These are phyloP conservation scores for Acanthamoeba culbertsoni DNA, from an alignment of 208 protist genomes.

Conservation along the genomic window DNA sequence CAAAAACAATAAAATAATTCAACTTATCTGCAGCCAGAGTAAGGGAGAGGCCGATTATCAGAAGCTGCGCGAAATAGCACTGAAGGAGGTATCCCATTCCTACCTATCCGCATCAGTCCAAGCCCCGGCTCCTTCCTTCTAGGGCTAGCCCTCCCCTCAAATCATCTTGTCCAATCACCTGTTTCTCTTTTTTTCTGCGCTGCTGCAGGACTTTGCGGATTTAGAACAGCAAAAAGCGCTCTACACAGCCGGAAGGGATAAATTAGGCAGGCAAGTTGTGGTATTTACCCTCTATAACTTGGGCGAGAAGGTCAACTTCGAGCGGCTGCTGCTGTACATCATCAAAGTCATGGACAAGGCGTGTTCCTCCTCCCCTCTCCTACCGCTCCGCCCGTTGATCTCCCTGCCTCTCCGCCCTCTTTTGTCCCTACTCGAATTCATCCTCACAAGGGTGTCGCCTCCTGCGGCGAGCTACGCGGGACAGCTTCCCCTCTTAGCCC, in stretches of 20 bases:
- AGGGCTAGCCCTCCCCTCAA: no score
- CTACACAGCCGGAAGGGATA: neutral
- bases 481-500: no score
- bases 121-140: no score
- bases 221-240: neutral
- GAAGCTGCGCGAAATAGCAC: neutral
- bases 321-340: neutral
- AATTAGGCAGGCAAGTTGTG: neutral
- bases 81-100: neutral
- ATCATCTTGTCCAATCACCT: no score
- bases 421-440: no score
- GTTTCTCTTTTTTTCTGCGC: neutral
- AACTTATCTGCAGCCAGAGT: neutral
- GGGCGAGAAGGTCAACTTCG: neutral
- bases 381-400: no score
- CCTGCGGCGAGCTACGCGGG: no score
- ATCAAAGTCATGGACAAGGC: neutral
- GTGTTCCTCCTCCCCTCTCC: no score
- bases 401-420: no score
- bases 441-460: no score
- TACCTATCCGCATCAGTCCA: neutral
- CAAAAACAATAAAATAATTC: no score
- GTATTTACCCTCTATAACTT: neutral
- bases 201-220: neutral
- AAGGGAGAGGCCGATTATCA: neutral